Evolutionary conservation across 805 yeast genomes (phyloP).

Genomic region (Wickerhamiella occidentalis): DNA sequence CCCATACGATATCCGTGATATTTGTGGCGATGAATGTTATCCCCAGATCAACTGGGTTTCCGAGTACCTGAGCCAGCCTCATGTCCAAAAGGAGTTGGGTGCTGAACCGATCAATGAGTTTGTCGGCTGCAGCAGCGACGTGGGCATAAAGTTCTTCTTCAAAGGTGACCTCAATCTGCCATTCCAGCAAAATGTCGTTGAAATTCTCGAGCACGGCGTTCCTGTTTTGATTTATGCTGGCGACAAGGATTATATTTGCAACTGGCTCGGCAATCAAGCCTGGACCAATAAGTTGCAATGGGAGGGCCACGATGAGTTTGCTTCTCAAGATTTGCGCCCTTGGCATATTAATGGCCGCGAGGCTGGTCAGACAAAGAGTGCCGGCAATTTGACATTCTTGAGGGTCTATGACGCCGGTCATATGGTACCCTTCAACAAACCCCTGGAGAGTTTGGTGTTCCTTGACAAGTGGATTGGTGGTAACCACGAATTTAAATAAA

Average conservation of each 20-base stretch:
- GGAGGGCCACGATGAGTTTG: conserved; percentile 45
- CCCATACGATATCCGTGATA: conserved; percentile 79
- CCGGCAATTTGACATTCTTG: conserved; percentile 63
- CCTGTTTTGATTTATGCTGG: conserved; percentile 91
- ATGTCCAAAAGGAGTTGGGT: conserved; percentile 68
- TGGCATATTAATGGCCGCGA: conserved; percentile 36
- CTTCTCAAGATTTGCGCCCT: conserved; percentile 27
- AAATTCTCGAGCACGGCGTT: conserved; percentile 54
- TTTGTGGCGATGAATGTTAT: conserved; percentile 71
- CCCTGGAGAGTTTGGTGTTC: conserved; percentile 64
- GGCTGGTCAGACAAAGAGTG: conserved; percentile 63
- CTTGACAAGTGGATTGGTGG: conserved; percentile 77
- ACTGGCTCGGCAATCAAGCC: conserved; percentile 89
- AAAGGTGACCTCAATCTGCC: conserved; percentile 92
- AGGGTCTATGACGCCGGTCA: conserved; percentile 87
- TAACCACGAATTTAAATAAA: conserved; percentile 31
- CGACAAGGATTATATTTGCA: conserved; percentile 91
- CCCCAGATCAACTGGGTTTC: conserved; percentile 58
- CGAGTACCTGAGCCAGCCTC: conserved; percentile 61
- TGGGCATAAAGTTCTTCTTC: conserved; percentile 67
- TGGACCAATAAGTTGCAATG: conserved; percentile 69
- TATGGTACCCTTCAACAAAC: conserved; percentile 91
- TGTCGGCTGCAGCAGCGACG: conserved; percentile 42
- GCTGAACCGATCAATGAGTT: conserved; percentile 61
- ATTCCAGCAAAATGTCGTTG: conserved; percentile 59